Evolutionary conservation across 768 basidiomycete genomes (phyloP), one percentile per base, ranked within the genome.

Genomic region (Trametes gibbosa): DNA sequence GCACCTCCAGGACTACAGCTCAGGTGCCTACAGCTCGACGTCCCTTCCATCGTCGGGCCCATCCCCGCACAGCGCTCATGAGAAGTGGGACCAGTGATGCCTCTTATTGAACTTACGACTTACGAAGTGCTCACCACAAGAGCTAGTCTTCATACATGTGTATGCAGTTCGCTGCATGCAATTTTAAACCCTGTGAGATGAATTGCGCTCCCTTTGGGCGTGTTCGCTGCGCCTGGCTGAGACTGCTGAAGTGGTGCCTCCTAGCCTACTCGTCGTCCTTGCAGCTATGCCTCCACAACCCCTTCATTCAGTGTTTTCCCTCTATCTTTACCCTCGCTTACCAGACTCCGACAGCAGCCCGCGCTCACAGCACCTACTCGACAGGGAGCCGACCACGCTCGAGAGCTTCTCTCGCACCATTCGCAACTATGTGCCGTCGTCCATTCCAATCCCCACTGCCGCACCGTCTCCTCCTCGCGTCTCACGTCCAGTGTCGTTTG

Each of bases 381-480:
- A 53, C 66, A 83, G 81, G n/a, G 79, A 76, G 59, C 77, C 77
- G 9, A 77, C 81, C 0, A 75, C 80, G 56, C 72, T 84, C 19
- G 80, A 82, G 68, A 74, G 74, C 23, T 74, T 85, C 61, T 80
- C 83, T 10, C 78, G 79, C 19, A 77, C 82, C 10, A 72, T 85
- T 25, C 79, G 82, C 46, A 77, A 73, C 61, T 84, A 84, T 54
- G 79, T 83, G 8, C 84, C 82, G 3, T 74, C 78, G 17, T 78
- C 79, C 8, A 80, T 83, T 50, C 73, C 79, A 14, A 77, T 83
- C 27, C 77, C 82, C 0, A 69, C 74, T 1, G 76, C 80, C 1
- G 70, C 74, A 0, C 79, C 82, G 16, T 76, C 81, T 17, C 79
- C 81, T 0, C 79, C 81, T 0, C 75, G 76, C 14, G 76, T 83